These are phyloP conservation scores for Pontederia paniculata DNA, from an alignment of 176 grass and related monocot species.

Conservation along the genomic window DNA sequence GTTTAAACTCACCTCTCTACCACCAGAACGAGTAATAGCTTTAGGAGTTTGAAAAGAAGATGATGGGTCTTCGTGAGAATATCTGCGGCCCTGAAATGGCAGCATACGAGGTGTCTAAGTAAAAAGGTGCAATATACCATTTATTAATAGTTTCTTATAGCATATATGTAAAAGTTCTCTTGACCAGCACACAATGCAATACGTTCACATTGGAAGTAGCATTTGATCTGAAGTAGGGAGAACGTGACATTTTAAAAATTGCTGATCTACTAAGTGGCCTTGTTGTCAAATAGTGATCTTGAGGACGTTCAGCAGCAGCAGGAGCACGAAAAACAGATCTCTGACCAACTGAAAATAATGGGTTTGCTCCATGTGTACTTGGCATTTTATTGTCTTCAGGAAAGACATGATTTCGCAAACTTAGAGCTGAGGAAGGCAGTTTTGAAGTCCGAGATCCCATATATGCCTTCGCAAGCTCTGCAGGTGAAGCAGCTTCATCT, in stretches of 20 bases:
- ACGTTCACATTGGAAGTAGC: background rate
- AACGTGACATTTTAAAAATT: conserved; percentile 44
- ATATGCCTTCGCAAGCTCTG: conserved; percentile 52
- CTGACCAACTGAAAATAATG: conserved; percentile 19
- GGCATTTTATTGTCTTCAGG: conserved; percentile 26
- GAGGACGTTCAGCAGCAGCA: conserved; percentile 19
- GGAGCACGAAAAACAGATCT: conserved; percentile 10
- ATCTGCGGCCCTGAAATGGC: conserved; percentile 26
- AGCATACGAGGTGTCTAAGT: conserved; percentile 5
- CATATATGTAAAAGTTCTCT: background rate
- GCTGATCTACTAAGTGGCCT: conserved; percentile 40
- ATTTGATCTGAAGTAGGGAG: conserved; percentile 45
- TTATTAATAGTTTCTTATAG: background rate
- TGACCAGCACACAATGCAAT: conserved; percentile 8
- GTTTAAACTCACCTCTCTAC: conserved; percentile 34
- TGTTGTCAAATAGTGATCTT: conserved; percentile 41
- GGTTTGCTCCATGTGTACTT: conserved; percentile 29
- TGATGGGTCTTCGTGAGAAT: conserved; percentile 25
- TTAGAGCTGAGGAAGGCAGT: conserved; percentile 20
- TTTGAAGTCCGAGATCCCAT: conserved; percentile 40
- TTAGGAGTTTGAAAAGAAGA: conserved; percentile 17
- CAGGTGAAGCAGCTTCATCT: conserved; percentile 27
- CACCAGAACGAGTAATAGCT: conserved; percentile 20
- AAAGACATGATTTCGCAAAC: conserved; percentile 28
- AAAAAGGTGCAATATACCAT: conserved; percentile 2